Base-by-base conservation (phyloP, 768 basidiomycete genomes). In the Ramaria sp. region DNA sequence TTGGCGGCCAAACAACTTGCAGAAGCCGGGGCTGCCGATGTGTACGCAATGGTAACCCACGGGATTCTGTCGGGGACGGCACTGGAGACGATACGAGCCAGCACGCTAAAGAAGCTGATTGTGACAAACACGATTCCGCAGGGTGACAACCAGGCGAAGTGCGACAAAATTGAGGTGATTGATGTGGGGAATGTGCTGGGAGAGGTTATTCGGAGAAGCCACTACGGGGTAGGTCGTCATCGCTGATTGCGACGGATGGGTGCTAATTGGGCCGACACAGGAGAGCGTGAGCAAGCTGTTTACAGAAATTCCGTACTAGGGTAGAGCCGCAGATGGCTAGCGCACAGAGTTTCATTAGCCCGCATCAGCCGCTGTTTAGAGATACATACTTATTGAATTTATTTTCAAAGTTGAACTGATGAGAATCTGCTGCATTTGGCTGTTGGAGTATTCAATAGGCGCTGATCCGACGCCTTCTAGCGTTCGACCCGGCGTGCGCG, bases 91-190 rank as follows among this genome's bases (percentile, higher is more conserved):
- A 79, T 99, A 38, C 75, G 78, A 64, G 76, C 75, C 63, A 88
- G 88, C 59, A 78, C 79, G 54, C 77, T 99, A 67, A 87, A 91
- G 72, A 92, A 95, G 76, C 73, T 99, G 68, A 91, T 98, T 57
- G 95, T 99, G 66, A 98, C 96, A 66, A 99, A 99, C 75, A 96
- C 94, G 70, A 81, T 98, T 41, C 96, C 96, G 54, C 96, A 98
- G 71, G 66, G 77, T 51, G 83, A 75, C 64, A 90, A 94, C 71
- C 78, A 83, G 69, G 78, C 73, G 39, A 69, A 67, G 54, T 91
- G 89, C 71, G 69, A 70, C 43, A 90, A 91, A 72, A 81, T 99
- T 43, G 91, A 93, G 72, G 90, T 93, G 54, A 85, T 99, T 63
- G 94, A 98, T 73, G 85, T 99, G 62, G 91, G 91, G 24, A 84